phyloP scores from a whole-genome alignment of 306 rosid genomes.

The Castanea sativa region DNA sequence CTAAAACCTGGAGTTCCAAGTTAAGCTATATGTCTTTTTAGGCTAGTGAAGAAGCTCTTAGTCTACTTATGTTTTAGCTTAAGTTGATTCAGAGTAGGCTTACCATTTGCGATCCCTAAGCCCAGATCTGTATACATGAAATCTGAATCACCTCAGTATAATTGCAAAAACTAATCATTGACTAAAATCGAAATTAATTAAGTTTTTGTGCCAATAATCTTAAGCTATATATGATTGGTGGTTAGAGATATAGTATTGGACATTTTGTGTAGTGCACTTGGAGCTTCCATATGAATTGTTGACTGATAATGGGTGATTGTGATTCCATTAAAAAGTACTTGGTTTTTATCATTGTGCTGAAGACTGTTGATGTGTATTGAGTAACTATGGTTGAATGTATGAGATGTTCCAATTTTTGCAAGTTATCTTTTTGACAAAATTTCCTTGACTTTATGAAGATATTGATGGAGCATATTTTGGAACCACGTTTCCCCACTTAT shows the following conservation, averaged over 20 bases:
- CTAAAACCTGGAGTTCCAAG: background rate
- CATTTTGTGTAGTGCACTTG: background rate
- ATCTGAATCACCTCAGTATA: background rate
- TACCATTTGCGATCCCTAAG: background rate
- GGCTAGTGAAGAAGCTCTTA: background rate
- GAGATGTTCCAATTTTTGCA: background rate
- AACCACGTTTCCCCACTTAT: constrained; percentile 76
- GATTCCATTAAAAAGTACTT: background rate
- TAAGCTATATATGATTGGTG: background rate
- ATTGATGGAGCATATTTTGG: constrained; percentile 92
- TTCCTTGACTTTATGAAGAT: constrained; percentile 53
- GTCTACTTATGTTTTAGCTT: background rate
- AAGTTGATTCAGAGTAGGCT: background rate
- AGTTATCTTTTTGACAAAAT: constrained; percentile 1
- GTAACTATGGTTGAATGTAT: background rate
- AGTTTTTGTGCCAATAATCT: background rate
- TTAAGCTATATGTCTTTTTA: background rate
- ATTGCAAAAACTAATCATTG: background rate
- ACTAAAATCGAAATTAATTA: background rate
- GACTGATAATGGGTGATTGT: background rate
- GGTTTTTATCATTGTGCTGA: background rate
- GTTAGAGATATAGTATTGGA: background rate
- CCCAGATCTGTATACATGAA: background rate
- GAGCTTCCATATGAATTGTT: background rate
- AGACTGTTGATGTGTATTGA: too few relatives aligned